Base-by-base conservation (phyloP, 805 yeast genomes). In the Ogataea saltuana region DNA sequence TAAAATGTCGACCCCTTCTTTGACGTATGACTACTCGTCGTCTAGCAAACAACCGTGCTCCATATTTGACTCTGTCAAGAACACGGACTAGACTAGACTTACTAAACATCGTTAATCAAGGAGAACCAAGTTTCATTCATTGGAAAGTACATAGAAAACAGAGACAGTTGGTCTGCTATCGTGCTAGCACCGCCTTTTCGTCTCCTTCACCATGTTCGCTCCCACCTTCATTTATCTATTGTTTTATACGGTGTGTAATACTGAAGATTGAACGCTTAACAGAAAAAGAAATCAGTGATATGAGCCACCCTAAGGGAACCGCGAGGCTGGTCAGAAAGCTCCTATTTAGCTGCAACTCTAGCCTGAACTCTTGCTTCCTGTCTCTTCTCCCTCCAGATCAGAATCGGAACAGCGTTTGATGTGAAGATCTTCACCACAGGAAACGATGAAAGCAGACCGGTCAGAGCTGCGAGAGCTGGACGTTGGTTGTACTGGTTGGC, bases 341-440 rank as follows among this genome's bases (percentile, higher is more conserved):
- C 35, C 21, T 23, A 39, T 17, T 41, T 38, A 22, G 37, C 32
- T 41, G 33, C 33, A 19, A 41, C 39, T 45, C 54, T 57, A 22
- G 48, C 45, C 19, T 39, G 39, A 15, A 51, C 43, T 44, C 58
- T 54, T 20, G 45, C 50, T 26, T 53, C 60, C 45, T 66, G 66
- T 45, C 71, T 62, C 39, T 64, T 60, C 39, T 69, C 70, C 46
- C 74, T 66, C 60, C 70, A 72, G 60, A 76, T 74, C 54, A 80
- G 53, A 35, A 80, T 60, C 9, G 85, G 85, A 31, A 80, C 74
- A 23, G 81, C 80, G 60, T 80, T 80, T 10, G 84, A 76, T 4
- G 79, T 74, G 59, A 80, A 77, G 34, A 78, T 65, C 58, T 78
- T 78, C 44, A 72, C 71, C 22, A 75, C 71, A 15, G 85, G 84